phyloP scores from a whole-genome alignment of 75 land plant species.

The Selaginella moellendorffii region DNA sequence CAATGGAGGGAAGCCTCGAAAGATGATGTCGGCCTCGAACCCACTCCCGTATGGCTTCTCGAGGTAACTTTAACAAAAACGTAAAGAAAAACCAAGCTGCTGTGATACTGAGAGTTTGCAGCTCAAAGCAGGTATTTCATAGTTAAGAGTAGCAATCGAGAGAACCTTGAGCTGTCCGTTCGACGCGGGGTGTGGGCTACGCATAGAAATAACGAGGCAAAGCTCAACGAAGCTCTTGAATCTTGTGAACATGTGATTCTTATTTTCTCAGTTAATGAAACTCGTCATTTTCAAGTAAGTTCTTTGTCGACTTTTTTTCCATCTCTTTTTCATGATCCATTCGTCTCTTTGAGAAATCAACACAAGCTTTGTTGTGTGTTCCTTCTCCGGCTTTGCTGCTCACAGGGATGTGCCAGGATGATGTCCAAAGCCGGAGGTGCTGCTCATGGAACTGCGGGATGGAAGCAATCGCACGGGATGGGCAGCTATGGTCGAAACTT shows the following conservation, averaged over 20 bases:
- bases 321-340: too few relatives aligned
- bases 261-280: slow-evolving; percentile 84
- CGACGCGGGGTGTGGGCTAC: slow-evolving; percentile 98
- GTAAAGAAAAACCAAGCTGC: too few relatives aligned
- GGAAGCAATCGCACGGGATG: slow-evolving; percentile 98
- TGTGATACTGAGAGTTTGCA: too few relatives aligned
- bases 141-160: slow-evolving; percentile 94
- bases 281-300: slow-evolving; percentile 96
- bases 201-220: slow-evolving; percentile 94
- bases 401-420: slow-evolving; percentile 96
- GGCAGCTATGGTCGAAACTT: slow-evolving; percentile 96
- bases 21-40: slow-evolving; percentile 28
- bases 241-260: slow-evolving; percentile 83
- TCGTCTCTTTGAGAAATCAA: too few relatives aligned
- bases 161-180: slow-evolving; percentile 92
- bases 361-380: too few relatives aligned
- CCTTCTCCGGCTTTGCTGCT: too few relatives aligned
- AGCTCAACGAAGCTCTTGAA: slow-evolving; percentile 96
- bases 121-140: slow-evolving; percentile 95
- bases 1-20: background rate
- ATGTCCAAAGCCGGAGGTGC: slow-evolving; percentile 83
- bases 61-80: slow-evolving; percentile 88
- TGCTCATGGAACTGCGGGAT: slow-evolving; percentile 83
- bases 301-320: too few relatives aligned
- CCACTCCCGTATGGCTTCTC: slow-evolving; percentile 80